phyloP scores from a whole-genome alignment of 2,329 filamentous ascomycete genomes.

The Microdochium paspali region DNA sequence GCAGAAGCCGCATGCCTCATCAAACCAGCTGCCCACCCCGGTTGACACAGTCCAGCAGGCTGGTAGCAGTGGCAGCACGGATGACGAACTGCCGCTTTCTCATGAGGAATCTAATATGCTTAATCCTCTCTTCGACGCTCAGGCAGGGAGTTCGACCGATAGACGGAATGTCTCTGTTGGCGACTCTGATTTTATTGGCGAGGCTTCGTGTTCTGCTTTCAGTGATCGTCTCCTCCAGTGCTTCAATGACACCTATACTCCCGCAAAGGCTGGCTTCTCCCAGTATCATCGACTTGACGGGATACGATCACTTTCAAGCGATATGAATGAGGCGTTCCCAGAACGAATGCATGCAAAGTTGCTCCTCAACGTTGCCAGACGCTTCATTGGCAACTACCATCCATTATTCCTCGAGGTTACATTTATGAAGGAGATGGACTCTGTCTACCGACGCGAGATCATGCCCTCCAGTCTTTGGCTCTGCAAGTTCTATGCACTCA shows the following conservation, averaged over 20 bases:
- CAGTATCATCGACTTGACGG: conserved; percentile 12
- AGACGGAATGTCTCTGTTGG: conserved; percentile 4
- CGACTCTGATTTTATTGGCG: conserved; percentile 18
- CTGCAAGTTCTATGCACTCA: conserved; percentile 33
- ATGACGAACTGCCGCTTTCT: neutral
- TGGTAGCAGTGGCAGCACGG: neutral
- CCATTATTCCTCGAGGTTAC: conserved; percentile 23
- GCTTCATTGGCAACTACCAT: conserved; percentile 21
- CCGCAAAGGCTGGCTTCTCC: conserved; percentile 15
- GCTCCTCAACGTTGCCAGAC: conserved; percentile 15
- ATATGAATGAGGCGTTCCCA: neutral
- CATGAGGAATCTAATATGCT: conserved; percentile 14
- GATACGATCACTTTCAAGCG: neutral
- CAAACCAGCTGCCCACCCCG: neutral
- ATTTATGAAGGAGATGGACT: conserved; percentile 25
- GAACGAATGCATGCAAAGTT: conserved; percentile 19
- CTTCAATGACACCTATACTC: conserved; percentile 15
- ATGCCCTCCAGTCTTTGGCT: conserved; percentile 19
- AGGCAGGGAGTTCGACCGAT: conserved; percentile 6
- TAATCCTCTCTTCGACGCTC: conserved; percentile 16
- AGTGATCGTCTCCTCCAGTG: conserved; percentile 16
- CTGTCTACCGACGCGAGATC: conserved; percentile 21
- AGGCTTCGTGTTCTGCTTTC: conserved; percentile 19
- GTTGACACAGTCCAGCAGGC: conserved; percentile 2
- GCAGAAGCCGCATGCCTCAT: conserved; percentile 2